Base-by-base conservation (phyloP, 208 protist species). In the Acanthamoeba triangularis region DNA sequence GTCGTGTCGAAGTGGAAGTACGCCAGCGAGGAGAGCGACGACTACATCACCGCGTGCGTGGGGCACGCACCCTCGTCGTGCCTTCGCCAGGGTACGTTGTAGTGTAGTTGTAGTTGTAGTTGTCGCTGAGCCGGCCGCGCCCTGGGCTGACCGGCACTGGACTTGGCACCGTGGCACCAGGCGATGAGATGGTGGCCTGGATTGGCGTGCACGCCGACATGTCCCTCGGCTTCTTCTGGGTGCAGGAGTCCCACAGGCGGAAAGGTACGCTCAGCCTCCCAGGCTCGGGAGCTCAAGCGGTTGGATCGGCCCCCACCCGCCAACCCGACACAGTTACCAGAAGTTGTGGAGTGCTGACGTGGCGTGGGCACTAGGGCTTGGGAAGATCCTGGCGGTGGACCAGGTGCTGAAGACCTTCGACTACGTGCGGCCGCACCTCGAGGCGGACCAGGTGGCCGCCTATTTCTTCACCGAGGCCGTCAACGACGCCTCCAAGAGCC, bases 181-280 rank as follows among this genome's bases (percentile, higher is more conserved):
- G 72, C 20, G 72, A 80, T 14, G 80, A 88, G 80, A 88, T 88
- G 80, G 80, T 88, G 49, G 80, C 80, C 1, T 88, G 80, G 80
- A 88, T 88, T 23, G 80, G 47, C 10, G 13, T 88, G 25, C 80
- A 88, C 13, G 0, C 49, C 16, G 7, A 88, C 80, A 65, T 88
- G 80, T 35, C 80, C 4, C 44, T 88, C n/a, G 80, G 80, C 80
- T 88, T 44, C 80, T 88, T 88, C 30, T 88, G 80, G 80, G 80
- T 88, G 41, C 13, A 88, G 1, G 80, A 88, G 49, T 88, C 80
- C 1, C 52, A 65, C 23, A 11, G 80, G 3, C 49, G 80, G 6
- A 88, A 88, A 30, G 80, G 80, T 87, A 23, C 47, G 76, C 33
- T 10, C 61, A 23, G 16, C 8, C n/a, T n/a, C n/a, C n/a, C n/a